phyloP scores from a whole-genome alignment of 225 moss, liverwort and hornwort genomes.

The Climacium dendroides region DNA sequence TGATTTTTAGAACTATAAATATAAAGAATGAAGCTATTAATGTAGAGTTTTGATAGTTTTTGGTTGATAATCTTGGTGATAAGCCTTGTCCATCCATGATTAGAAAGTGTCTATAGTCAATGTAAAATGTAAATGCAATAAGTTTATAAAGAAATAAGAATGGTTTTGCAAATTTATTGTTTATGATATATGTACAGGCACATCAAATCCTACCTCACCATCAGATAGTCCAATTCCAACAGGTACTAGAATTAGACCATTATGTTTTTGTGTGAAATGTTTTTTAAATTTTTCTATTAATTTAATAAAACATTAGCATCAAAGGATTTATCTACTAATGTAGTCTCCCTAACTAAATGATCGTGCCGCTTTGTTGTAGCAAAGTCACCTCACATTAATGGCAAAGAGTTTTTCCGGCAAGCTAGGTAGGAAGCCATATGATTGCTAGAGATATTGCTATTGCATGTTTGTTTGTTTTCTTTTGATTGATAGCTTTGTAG shows the following conservation, averaged over 20 bases:
- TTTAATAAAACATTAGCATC: too few relatives aligned
- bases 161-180: background rate
- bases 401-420: constrained; percentile 24
- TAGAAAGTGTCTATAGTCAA: background rate
- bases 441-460: background rate
- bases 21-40: background rate
- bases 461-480: background rate
- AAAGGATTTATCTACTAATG: too few relatives aligned
- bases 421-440: background rate
- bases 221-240: background rate
- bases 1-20: background rate
- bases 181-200: background rate
- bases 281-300: too few relatives aligned
- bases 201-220: background rate
- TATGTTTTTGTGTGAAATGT: fast-evolving
- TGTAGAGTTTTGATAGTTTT: background rate
- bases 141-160: background rate
- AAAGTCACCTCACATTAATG: background rate
- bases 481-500: background rate
- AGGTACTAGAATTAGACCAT: background rate
- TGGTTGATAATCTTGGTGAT: fast-evolving
- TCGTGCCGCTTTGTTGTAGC: background rate
- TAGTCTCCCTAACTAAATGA: background rate
- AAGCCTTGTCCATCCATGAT: fast-evolving
- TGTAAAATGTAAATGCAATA: background rate